Percentiles rank a stretch among this genome's conserved stretches.
Evolutionary conservation across 257 asterid genomes (phyloP).

Genomic region (Buddleja alternifolia): DNA sequence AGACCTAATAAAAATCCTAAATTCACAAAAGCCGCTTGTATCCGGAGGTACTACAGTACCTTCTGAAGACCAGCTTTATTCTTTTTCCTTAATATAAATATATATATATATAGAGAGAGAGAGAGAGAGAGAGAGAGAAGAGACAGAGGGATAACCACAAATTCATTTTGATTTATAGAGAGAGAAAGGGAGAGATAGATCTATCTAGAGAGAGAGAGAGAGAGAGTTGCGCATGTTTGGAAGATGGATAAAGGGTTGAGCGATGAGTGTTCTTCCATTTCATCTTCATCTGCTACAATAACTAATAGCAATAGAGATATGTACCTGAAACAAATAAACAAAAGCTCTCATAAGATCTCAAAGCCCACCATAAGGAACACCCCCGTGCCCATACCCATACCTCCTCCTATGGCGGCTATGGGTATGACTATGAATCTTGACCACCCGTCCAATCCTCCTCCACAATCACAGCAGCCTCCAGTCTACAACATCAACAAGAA

Average conservation of each 20-base stretch:
- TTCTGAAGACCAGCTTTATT: conserved; percentile 23
- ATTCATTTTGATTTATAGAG: neutral
- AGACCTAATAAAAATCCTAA: too few relatives aligned
- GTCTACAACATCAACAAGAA: conserved; percentile 83
- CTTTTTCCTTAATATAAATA: conserved; percentile 24
- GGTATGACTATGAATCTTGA: too few relatives aligned
- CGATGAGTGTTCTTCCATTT: conserved; percentile 28
- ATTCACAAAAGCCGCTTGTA: conserved; percentile 25
- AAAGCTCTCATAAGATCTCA: conserved; percentile 40
- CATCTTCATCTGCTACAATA: neutral
- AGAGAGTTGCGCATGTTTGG: conserved; percentile 12
- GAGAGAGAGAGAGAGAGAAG: conserved; percentile 12
- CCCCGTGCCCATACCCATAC: neutral
- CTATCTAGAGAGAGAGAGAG: conserved; percentile 25
- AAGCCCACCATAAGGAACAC: conserved; percentile 47
- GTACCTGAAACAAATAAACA: conserved; percentile 40
- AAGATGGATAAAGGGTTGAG: conserved; percentile 37
- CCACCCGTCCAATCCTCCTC: conserved; percentile 28
- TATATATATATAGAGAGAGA: neutral
- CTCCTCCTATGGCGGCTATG: too few relatives aligned
- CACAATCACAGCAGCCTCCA: conserved; percentile 73
- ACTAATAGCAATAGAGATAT: conserved; percentile 16
- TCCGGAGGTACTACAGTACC: neutral
- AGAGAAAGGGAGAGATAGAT: neutral
- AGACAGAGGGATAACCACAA: conserved; percentile 16